These are phyloP conservation scores for Hymenoscyphus fructigenus DNA, from an alignment of 2,329 filamentous ascomycete species.

Conservation along the genomic window DNA sequence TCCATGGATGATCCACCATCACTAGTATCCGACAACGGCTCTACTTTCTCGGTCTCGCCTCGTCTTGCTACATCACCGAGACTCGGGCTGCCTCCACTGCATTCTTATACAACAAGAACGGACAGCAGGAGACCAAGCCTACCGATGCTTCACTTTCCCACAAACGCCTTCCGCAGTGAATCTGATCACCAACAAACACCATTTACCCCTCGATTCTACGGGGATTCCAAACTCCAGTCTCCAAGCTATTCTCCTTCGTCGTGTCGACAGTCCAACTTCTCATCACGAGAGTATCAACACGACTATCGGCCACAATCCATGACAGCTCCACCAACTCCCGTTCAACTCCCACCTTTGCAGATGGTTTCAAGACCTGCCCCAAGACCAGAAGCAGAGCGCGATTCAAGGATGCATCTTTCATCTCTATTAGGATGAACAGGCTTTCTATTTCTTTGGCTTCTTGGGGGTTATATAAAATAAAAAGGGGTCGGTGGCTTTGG, in stretches of 20 bases:
- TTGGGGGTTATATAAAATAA: neutral
- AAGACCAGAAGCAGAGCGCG: slow-evolving; percentile 24
- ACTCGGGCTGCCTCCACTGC: slow-evolving; percentile 35
- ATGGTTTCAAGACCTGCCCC: slow-evolving; percentile 10
- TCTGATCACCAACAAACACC: slow-evolving; percentile 24
- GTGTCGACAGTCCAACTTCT: slow-evolving; percentile 8
- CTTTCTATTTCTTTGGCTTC: neutral
- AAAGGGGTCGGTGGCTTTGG: neutral
- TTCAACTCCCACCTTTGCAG: slow-evolving; percentile 35
- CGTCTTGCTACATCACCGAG: slow-evolving; percentile 32
- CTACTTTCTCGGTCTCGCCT: slow-evolving; percentile 61
- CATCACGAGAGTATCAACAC: slow-evolving; percentile 25
- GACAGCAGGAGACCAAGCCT: slow-evolving; percentile 33
- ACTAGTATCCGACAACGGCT: slow-evolving; percentile 68
- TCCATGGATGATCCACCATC: slow-evolving; percentile 63
- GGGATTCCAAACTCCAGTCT: slow-evolving; percentile 21
- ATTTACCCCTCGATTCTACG: slow-evolving; percentile 26
- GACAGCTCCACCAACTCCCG: slow-evolving; percentile 35
- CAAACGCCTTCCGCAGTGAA: slow-evolving; percentile 28
- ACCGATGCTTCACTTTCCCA: slow-evolving; percentile 30
- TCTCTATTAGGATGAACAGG: slow-evolving; percentile 29
- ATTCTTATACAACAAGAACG: slow-evolving; percentile 14
- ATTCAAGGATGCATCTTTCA: slow-evolving; percentile 37
- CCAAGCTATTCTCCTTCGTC: neutral
- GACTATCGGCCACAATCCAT: slow-evolving; percentile 23